Evolutionary conservation across 75 land plant species (phyloP).

Genomic region (Cryptomeria japonica): DNA sequence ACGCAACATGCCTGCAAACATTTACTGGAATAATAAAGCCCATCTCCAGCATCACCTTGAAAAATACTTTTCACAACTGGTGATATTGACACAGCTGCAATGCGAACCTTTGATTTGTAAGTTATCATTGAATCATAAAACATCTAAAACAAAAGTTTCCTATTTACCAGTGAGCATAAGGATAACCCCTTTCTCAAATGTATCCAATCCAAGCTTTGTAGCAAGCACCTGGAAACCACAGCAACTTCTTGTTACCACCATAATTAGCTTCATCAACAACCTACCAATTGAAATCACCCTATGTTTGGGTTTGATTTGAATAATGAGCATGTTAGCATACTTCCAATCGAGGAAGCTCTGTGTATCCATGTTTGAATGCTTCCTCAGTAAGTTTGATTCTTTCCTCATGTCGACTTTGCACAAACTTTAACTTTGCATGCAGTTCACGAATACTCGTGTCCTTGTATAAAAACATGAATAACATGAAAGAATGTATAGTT

Average conservation of each 20-base stretch:
- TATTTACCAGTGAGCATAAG: slow-evolving; percentile 30
- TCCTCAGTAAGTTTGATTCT: slow-evolving; percentile 33
- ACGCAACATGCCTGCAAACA: slow-evolving; percentile 16
- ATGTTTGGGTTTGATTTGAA: background rate
- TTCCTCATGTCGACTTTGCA: slow-evolving; percentile 23
- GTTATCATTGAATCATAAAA: background rate
- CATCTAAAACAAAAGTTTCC: background rate
- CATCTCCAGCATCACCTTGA: slow-evolving; percentile 29
- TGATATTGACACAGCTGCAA: slow-evolving; percentile 29
- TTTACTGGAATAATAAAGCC: slow-evolving; percentile 15
- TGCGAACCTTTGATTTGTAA: background rate
- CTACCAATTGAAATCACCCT: background rate
- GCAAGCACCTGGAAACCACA: slow-evolving; percentile 19
- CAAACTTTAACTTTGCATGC: slow-evolving; percentile 27
- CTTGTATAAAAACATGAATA: slow-evolving; percentile 5
- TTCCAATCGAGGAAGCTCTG: slow-evolving; percentile 34
- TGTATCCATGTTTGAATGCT: slow-evolving; percentile 15
- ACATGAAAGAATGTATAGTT: background rate
- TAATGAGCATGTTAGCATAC: slow-evolving; percentile 1
- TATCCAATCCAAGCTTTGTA: slow-evolving; percentile 33
- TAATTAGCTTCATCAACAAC: background rate
- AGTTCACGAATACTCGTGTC: slow-evolving; percentile 28
- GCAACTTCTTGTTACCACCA: background rate
- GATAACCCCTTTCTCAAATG: slow-evolving; percentile 39
- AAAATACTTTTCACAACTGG: slow-evolving; percentile 38